Percentiles rank a stretch among this genome's conserved stretches.
phyloP scores from a whole-genome alignment of 805 yeast species.

The Suhomyces tanzawaensis region DNA sequence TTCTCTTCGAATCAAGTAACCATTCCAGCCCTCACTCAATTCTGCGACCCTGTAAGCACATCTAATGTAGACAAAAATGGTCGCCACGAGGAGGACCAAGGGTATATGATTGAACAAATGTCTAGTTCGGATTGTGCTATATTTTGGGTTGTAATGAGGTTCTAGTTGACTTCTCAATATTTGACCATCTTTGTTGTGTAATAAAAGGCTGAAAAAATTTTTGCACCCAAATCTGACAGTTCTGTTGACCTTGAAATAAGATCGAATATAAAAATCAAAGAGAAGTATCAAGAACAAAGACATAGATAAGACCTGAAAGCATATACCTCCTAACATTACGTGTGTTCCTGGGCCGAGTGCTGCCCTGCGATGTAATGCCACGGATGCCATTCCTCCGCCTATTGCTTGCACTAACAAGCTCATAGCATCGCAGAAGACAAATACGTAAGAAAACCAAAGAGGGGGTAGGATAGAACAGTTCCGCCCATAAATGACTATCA shows the following conservation, averaged over 20 bases:
- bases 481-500: constrained; percentile 51
- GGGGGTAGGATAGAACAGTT: constrained; percentile 53
- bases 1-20: constrained; percentile 52
- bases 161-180: constrained; percentile 19
- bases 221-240: constrained; percentile 23
- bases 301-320: constrained; percentile 74
- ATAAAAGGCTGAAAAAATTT: constrained; percentile 18
- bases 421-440: constrained; percentile 62
- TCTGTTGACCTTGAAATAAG: constrained; percentile 30
- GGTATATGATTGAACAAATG: constrained; percentile 43
- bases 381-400: constrained; percentile 74
- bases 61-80: constrained; percentile 57
- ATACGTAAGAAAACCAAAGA: constrained; percentile 59
- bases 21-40: constrained; percentile 69
- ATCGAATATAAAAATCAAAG: constrained; percentile 43
- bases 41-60: constrained; percentile 75
- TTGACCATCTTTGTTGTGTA: constrained; percentile 20
- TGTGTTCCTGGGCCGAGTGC: constrained; percentile 50
- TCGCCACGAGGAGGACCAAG: constrained; percentile 44
- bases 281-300: constrained; percentile 52
- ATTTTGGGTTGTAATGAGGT: constrained; percentile 34
- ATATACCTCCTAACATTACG: constrained; percentile 76
- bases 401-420: constrained; percentile 66
- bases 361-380: constrained; percentile 15
- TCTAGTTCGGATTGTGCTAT: constrained; percentile 31